A percentile compares a stretch with the other conserved stretches of the same genome.
These are phyloP conservation scores for Plasmodium yoelii DNA, from an alignment of 169 alveolate species.

Conservation along the genomic window DNA sequence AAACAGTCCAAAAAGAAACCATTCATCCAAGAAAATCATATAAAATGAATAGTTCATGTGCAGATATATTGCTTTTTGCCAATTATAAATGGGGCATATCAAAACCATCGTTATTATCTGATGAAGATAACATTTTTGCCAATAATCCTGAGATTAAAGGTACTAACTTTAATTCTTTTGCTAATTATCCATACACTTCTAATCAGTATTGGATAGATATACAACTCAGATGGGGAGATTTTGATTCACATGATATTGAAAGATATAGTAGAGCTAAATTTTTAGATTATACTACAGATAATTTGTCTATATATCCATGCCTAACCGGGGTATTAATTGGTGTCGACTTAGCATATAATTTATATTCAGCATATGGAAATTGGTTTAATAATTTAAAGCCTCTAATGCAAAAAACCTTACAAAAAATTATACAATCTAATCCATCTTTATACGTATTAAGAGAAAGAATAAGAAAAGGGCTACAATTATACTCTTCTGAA, in stretches of 20 bases:
- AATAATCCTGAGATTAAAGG: conserved; percentile 84
- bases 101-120: conserved; percentile 98
- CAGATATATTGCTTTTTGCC: conserved; percentile 98
- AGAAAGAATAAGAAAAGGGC: conserved; percentile 99
- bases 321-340: conserved; percentile 99
- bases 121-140: conserved; percentile 91
- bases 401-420: conserved; percentile 97
- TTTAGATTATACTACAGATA: conserved; percentile 99
- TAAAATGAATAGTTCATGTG: conserved; percentile 99
- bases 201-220: conserved; percentile 98
- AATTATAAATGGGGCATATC: conserved; percentile 98
- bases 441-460: conserved; percentile 99
- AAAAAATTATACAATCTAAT: conserved; percentile 99
- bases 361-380: conserved; percentile 99
- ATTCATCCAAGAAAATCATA: conserved; percentile 99
- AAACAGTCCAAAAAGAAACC: conserved; percentile 99
- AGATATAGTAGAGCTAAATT: conserved; percentile 99
- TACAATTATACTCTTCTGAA: conserved; percentile 99
- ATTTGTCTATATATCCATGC: conserved; percentile 98
- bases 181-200: conserved; percentile 73
- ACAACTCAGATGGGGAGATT: conserved; percentile 99
- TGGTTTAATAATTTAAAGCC: conserved; percentile 98
- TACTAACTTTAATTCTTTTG: conserved; percentile 60
- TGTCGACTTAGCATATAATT: conserved; percentile 98
- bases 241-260: conserved; percentile 99